Evolutionary conservation across 176 grass and related monocot genomes (phyloP).

Genomic region (Oryza glaberrima): DNA sequence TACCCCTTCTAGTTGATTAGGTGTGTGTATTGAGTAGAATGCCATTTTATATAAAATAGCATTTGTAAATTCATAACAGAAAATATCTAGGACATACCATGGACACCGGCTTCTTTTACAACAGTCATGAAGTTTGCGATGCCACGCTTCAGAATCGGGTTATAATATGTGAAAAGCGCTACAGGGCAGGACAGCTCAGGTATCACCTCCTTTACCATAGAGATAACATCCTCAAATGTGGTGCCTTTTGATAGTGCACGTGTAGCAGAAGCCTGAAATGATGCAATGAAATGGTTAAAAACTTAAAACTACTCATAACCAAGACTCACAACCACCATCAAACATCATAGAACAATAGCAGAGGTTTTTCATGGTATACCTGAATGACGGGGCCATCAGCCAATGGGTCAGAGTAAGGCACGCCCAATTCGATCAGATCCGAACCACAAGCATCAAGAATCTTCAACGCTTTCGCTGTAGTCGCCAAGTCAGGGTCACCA

Average conservation of each 20-base stretch:
- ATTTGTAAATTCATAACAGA: constrained; percentile 28
- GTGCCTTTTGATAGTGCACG: constrained; percentile 85
- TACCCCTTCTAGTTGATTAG: neutral
- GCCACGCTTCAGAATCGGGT: constrained; percentile 93
- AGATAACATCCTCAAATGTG: constrained; percentile 89
- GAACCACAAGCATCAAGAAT: constrained; percentile 90
- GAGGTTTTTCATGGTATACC: constrained; percentile 34
- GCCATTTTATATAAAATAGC: neutral
- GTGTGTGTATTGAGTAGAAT: constrained; percentile 14
- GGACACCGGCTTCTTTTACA: constrained; percentile 75
- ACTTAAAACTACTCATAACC: neutral
- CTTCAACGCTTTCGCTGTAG: constrained; percentile 85
- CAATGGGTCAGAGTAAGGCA: constrained; percentile 90
- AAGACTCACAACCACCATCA: neutral
- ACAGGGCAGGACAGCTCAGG: constrained; percentile 94
- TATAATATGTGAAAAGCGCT: constrained; percentile 93
- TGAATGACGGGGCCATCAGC: constrained; percentile 99
- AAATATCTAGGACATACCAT: constrained; percentile 48
- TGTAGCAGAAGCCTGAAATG: constrained; percentile 83
- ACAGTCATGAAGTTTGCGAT: constrained; percentile 80
- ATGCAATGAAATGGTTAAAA: neutral
- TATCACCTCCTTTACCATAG: constrained; percentile 88
- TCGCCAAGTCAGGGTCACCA: constrained; percentile 86
- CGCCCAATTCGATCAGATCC: constrained; percentile 89
- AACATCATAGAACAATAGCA: neutral